Evolutionary conservation across 805 yeast genomes (phyloP), one percentile per base, ranked within the genome.

Genomic region (Pichia eremophila): DNA sequence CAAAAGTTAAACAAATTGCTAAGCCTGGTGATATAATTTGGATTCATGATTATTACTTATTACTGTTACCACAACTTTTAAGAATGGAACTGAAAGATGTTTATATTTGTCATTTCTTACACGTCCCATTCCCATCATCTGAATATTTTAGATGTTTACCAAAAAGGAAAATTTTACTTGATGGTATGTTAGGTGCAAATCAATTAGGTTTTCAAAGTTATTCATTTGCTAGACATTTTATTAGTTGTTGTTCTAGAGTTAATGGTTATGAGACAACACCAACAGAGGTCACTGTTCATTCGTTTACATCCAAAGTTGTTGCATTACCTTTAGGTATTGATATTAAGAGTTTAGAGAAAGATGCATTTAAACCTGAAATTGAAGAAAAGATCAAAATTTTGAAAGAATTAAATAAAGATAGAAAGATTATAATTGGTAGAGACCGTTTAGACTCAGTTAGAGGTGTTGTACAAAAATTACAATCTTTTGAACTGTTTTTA

Each of bases 71-170:
- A 2, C 93, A 84, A 60, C 72, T 90, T 64, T 67, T 90, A 53
- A 74, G 95, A 54, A 81, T 83, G 84, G 79, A 77, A 57, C 71
- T 83, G 44, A 87, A 87, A 2, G 77, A 82, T 48, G 85, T 86
- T 7, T 71, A 71, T 51, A 83, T 90, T 54, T 93, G 91, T 14
- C 78, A 85, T 46, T 89, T 78, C 64, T 66, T 90, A 54, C 96
- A 90, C 63, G 77, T 87, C 3, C 96, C 97, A n/a, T 90, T 91
- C 74, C 96, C 97, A 12, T 81, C 95, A 27, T 82, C 89, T 17
- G 99, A 93, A 65, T 89, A 90, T 63, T 88, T 93, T 68, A 75
- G 97, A 52, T 85, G 95, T 55, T 66, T 95, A 35, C 81, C 96
- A 37, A 85, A 85, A 65, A 76, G 99, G 54, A 74, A 79, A 48